Evolutionary conservation across 352 stramenopile species (phyloP), one percentile per base, ranked within the genome.

Genomic region (Globisporangium acanthophoron): DNA sequence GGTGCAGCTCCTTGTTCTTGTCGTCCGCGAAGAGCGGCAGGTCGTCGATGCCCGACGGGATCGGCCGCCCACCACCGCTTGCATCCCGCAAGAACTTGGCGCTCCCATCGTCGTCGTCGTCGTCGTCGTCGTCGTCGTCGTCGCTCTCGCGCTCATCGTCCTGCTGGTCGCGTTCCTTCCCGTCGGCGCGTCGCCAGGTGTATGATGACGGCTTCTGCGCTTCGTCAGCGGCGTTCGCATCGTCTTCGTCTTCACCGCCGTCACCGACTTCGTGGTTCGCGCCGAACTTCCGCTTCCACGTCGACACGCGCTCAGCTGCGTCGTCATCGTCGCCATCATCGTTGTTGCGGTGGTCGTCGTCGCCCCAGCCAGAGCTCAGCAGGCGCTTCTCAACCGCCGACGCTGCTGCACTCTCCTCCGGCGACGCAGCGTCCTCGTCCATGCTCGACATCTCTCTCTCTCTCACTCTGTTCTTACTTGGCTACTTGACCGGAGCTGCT

Each of bases 11-110:
- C 60, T 94, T 94, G 63, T 92, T 92, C 69, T 93, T 87, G 21
- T 91, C 78, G 56, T 94, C 86, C 1, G 88, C 88, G 62, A 96
- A 96, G 44, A 96, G 64, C 61, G 89, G 89, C 29, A 97, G 73
- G 56, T 96, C 85, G 55, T 96, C 86, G 24, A 96, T 89, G 43
- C 82, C 87, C 16, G 84, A 85, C 3, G 88, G 78, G 45, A 91
- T 70, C 7, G 68, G 68, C 0, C 77, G 77, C 11, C 58, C 57
- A 31, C 21, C 18, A 12, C 27, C 44, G 1, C 16, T 21, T 9
- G 12, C 8, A 13, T 5, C 13, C 33, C 58, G 33, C 18, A 27
- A 27, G 33, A 58, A 20, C 3, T 49, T 58, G 11, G 54, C 57
- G 18, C 54, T 69, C 7, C 29, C 54, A 20, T 50, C 43, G 1